Evolutionary conservation across 1,139 yeast species (phyloP).

Genomic region (Blastobotrys niveus): DNA sequence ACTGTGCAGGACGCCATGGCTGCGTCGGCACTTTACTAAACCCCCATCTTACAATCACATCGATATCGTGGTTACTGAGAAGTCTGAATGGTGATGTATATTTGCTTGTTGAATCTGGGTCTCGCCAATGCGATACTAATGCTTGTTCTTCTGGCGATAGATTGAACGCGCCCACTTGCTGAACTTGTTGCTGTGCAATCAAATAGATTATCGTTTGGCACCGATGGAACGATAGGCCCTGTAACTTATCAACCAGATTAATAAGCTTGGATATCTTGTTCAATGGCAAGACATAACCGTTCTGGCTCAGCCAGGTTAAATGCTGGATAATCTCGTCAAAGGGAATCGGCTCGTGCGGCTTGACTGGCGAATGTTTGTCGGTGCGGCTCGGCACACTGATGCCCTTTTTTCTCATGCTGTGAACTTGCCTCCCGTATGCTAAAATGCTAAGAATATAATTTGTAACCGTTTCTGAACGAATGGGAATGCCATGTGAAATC

Average conservation of each 20-base stretch:
- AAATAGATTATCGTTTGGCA: neutral
- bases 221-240: constrained; percentile 1
- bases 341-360: constrained; percentile 1
- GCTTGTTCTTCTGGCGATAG: no score
- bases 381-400: neutral
- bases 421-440: constrained; percentile 6
- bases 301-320: neutral
- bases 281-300: neutral
- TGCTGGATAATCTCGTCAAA: constrained; percentile 4
- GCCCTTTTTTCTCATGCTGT: neutral
- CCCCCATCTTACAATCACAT: constrained; percentile 5
- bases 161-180: neutral
- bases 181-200: neutral
- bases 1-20: constrained; percentile 12
- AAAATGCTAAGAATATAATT: constrained; percentile 7
- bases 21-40: constrained; percentile 10
- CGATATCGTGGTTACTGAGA: neutral
- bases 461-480: neutral
- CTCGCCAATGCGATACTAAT: neutral
- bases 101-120: neutral
- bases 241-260: constrained; percentile 1
- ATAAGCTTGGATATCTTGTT: neutral
- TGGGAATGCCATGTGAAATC: neutral
- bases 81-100: constrained; percentile 2
- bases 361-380: neutral